phyloP scores from a whole-genome alignment of 768 basidiomycete species.

The Termitomyces bulborhizus region DNA sequence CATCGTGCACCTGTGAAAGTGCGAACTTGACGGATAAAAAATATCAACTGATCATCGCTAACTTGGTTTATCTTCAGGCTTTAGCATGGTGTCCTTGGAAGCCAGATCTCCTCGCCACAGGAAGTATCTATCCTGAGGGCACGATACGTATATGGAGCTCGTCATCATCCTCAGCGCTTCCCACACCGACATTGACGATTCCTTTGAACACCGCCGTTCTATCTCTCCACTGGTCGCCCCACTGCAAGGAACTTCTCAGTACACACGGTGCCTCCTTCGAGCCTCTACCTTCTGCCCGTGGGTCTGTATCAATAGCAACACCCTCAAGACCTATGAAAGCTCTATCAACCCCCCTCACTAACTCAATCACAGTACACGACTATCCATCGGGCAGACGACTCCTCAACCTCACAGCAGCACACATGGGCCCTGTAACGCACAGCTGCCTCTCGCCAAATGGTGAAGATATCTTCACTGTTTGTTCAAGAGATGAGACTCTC shows the following conservation, averaged over 20 bases:
- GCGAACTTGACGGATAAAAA: neutral
- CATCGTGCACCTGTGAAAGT: slow-evolving; percentile 64
- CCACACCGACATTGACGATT: slow-evolving; percentile 49
- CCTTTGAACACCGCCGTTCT: slow-evolving; percentile 69
- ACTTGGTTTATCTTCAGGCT: slow-evolving; percentile 37
- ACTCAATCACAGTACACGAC: slow-evolving; percentile 62
- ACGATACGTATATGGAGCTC: slow-evolving; percentile 67
- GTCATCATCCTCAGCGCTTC: slow-evolving; percentile 23
- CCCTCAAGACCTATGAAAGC: slow-evolving; percentile 47
- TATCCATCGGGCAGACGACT: slow-evolving; percentile 58
- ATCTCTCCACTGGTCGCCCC: slow-evolving; percentile 76
- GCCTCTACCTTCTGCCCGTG: slow-evolving; percentile 31
- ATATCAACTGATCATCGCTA: neutral
- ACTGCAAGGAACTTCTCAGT: slow-evolving; percentile 83
- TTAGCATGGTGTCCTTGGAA: slow-evolving; percentile 89
- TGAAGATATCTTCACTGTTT: slow-evolving; percentile 57
- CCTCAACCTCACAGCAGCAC: slow-evolving; percentile 51
- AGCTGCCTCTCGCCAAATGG: slow-evolving; percentile 61
- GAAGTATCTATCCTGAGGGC: slow-evolving; percentile 72
- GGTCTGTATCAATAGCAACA: slow-evolving; percentile 6
- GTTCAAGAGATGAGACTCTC: slow-evolving; percentile 59
- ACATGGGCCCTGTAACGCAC: slow-evolving; percentile 47
- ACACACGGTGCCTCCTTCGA: slow-evolving; percentile 68
- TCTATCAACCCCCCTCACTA: slow-evolving; percentile 48
- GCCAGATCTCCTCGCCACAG: slow-evolving; percentile 65